These are phyloP conservation scores for Triticum turgidum DNA, from an alignment of 176 grass and related monocot genomes.

Conservation along the genomic window DNA sequence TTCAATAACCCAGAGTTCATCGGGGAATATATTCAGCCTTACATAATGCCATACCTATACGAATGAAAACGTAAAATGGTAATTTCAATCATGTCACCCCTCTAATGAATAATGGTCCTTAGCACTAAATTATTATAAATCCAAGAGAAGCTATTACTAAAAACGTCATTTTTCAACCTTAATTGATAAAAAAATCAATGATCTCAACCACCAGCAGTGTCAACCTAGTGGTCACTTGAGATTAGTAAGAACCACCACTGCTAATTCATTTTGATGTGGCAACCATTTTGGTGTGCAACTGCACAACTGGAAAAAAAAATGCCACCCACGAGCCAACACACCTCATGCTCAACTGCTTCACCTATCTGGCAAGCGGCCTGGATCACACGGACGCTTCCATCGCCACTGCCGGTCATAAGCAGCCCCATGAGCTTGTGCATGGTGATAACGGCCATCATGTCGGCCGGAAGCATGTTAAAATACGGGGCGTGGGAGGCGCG, in stretches of 20 bases:
- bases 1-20: neutral
- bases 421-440: conserved; percentile 99
- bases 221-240: neutral
- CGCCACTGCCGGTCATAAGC: conserved; percentile 62
- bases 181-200: neutral
- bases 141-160: conserved; percentile 5
- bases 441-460: conserved; percentile 98
- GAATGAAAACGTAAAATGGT: neutral
- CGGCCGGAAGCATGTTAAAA: conserved; percentile 65
- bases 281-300: conserved; percentile 11
- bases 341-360: conserved; percentile 91
- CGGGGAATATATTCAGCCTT: neutral
- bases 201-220: neutral
- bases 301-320: conserved; percentile 18
- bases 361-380: conserved; percentile 60
- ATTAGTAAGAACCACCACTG: neutral
- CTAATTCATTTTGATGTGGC: neutral
- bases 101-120: neutral
- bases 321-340: conserved; percentile 20
- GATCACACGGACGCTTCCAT: conserved; percentile 70
- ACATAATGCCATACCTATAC: neutral
- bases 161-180: neutral
- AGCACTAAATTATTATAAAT: neutral
- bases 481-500: conserved; percentile 31
- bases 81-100: neutral